Evolutionary conservation across 495 filamentous ascomycete genomes (phyloP), one percentile per base, ranked within the genome.

Genomic region (Clohesyomyces aquaticus): DNA sequence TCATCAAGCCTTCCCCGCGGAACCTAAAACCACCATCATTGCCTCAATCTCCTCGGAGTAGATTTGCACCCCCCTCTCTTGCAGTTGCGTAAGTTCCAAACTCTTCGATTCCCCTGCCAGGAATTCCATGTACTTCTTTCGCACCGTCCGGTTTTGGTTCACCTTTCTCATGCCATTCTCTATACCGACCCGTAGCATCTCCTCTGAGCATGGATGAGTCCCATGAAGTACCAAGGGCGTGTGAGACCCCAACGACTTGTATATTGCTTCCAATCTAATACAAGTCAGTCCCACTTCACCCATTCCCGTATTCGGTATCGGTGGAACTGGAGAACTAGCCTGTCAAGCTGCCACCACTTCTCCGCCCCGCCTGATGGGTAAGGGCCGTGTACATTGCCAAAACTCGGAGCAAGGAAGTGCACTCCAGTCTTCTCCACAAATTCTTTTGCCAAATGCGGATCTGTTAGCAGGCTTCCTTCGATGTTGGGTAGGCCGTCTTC

Each of bases 321-420:
- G 14, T 38, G 6, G 14, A 38, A 6, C 6, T 21, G 4, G 12
- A 22, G 26, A 2, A 2, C 42, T 46, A 9, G 46, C 54, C 54
- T 4, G 50, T 59, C 42, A 35, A 59, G 19, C 41, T 59, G 18
- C 56, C 56, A 59, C 42, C 23, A 50, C 56, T 41, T 48, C 41
- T 59, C 56, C 22, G 45, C 56, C 3, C 56, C 56, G 10, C 14
- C 43, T 10, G 19, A n/a, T 22, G 47, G 47, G 21, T 50, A 50
- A 23, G 42, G 42, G 11, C 56, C 43, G 35, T 59, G 56, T 26
- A 59, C 45, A 59, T 59, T 59, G 2, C 56, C 56, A 59, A 59
- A 59, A 28, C 56, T 59, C 41, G 56, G 56, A 19, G 56, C 56
- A 14, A 59, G 43, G 14, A 59, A 59, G 50, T 50, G 56, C 26